Base-by-base conservation (phyloP, 2,329 filamentous ascomycete species). In the Scytalidium sp. region DNA sequence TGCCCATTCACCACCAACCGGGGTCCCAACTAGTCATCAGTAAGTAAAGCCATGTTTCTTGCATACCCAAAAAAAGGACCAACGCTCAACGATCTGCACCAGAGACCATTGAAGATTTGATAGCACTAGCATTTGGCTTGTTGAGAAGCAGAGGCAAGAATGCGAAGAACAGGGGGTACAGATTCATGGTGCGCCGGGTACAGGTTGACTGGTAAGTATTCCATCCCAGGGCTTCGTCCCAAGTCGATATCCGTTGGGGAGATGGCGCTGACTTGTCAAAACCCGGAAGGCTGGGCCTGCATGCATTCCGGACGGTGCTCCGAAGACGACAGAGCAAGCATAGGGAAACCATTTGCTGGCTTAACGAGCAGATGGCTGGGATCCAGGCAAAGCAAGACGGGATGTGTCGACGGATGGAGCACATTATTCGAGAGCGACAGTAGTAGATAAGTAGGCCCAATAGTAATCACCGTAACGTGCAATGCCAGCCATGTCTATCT, bases 311-410 rank as follows among this genome's bases (percentile, higher is more conserved):
- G 42, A 71, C 75, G 46, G 84, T 94, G 22, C 74, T 97, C 59
- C 65, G 68, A 43, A 78, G 75, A 58, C 90, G 87, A 65, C 91
- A 96, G 74, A 85, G 85, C 27, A 79, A 75, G 48, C 89, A 90
- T 67, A 62, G 62, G 4, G 69, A 69, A 23, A 76, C 92, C 13
- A 67, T 97, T 50, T 66, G 64, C 25, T 96, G 90, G 90, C 68
- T 96, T 52, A 73, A 76, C 6, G 63, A 53, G 13, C 72, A 81
- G 58, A 36, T 36, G 13, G 32, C 32, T 68, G 72, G 15, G 60
- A 60, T 23, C 20, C 20, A 22, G 9, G 19, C 19, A 20, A 43
- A 19, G 4, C 32, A 36, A 36, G 13, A 36, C 17, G 32, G 5
- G 32, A 15, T 15, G 32, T 36, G 32, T 36, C 11, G 17, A n/a